A percentile compares a stretch with the other conserved stretches of the same genome.
These are phyloP conservation scores for Lasiosphaeria ovina DNA, from an alignment of 495 filamentous ascomycete species.

Conservation along the genomic window DNA sequence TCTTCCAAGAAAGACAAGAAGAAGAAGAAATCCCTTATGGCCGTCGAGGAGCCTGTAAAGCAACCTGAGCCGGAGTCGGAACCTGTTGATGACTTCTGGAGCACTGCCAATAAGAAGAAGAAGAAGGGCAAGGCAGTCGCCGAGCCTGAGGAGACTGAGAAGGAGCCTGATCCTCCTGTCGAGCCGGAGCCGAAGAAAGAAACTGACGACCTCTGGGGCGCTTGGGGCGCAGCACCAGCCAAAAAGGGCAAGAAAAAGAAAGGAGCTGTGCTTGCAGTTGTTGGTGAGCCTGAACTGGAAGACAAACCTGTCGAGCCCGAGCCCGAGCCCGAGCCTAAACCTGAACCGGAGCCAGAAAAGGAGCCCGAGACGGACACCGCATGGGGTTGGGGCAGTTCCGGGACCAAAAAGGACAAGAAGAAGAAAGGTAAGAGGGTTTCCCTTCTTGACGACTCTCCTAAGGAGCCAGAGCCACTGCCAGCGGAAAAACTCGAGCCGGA, in stretches of 20 bases:
- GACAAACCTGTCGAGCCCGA: conserved; percentile 15
- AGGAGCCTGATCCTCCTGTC: conserved; percentile 8
- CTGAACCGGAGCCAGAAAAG: conserved; percentile 5
- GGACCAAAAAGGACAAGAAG: conserved; percentile 22
- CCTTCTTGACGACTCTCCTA: conserved; percentile 12
- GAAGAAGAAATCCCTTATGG: conserved; percentile 4
- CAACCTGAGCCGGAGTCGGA: conserved; percentile 23
- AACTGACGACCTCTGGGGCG: conserved; percentile 21
- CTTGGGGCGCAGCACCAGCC: conserved; percentile 15
- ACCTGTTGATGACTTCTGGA: conserved; percentile 21
- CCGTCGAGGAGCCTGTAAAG: not conserved
- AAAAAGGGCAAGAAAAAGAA: conserved; percentile 39
- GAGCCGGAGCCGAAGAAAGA: conserved; percentile 13
- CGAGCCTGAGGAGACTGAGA: conserved; percentile 11
- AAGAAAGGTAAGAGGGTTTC: conserved; percentile 17
- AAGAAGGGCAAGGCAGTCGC: conserved; percentile 20
- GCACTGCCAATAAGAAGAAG: conserved; percentile 26
- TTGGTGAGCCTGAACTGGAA: conserved; percentile 19
- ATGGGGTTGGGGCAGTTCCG: conserved; percentile 2
- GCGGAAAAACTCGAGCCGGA: conserved; percentile 26
- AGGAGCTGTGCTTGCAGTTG: conserved; percentile 10
- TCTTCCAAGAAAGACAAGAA: conserved; percentile 30
- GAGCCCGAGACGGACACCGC: conserved; percentile 4
- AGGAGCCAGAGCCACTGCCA: conserved; percentile 15
- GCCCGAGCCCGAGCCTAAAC: conserved; percentile 13